Conservation (phyloP, 768 basidiomycete genomes). For the Pholiota conissans region DNA sequence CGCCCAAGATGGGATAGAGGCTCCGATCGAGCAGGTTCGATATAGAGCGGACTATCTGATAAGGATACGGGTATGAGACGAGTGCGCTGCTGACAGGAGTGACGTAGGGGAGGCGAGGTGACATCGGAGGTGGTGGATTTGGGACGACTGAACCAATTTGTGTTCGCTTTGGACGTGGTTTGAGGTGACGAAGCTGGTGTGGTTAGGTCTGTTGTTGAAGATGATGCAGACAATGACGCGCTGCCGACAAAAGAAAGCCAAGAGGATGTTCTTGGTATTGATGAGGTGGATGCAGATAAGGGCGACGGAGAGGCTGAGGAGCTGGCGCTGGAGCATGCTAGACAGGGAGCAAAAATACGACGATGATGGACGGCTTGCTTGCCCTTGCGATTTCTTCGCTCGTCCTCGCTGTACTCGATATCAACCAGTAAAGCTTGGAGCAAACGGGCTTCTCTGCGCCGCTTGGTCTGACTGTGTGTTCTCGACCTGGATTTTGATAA, state of each 20-base stretch:
- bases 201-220: constrained; percentile 34
- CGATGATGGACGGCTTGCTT: constrained; percentile 26
- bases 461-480: constrained; percentile 21
- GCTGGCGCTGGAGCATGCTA: constrained; percentile 17
- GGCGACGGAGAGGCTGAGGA: constrained; percentile 23
- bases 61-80: constrained; percentile 34
- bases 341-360: constrained; percentile 15
- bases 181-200: constrained; percentile 35
- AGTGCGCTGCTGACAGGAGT: constrained; percentile 36
- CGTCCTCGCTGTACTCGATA: constrained; percentile 41
- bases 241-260: constrained; percentile 28
- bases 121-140: constrained; percentile 19
- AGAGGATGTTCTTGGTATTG: constrained; percentile 27
- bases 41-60: constrained; percentile 34
- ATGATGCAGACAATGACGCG: constrained; percentile 24
- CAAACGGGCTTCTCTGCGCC: constrained; percentile 32
- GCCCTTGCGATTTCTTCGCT: constrained; percentile 37
- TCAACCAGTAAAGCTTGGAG: constrained; percentile 44
- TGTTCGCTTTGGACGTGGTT: constrained; percentile 26
- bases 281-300: constrained; percentile 23
- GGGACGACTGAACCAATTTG: constrained; percentile 26
- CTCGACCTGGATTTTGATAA: constrained; percentile 16
- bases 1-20: constrained; percentile 20
- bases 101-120: constrained; percentile 19
- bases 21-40: constrained; percentile 10